A percentile compares a stretch with the other conserved stretches of the same genome.
Evolutionary conservation across 306 rosid species (phyloP).

Genomic region (Vigna reflexopilosa): DNA sequence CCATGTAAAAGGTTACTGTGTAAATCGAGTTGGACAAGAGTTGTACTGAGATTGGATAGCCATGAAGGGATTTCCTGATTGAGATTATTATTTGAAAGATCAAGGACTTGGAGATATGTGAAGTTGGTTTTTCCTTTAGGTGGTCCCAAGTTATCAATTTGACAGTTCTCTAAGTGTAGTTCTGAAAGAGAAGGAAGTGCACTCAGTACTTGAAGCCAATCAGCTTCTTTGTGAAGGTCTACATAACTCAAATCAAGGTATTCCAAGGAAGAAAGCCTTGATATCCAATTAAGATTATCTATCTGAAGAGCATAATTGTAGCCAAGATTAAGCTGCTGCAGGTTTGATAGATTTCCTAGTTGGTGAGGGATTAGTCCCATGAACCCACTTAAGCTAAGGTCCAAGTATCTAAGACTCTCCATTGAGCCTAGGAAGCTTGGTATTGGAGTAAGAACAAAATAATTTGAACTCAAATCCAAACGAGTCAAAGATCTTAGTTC

Average conservation of each 20-base stretch:
- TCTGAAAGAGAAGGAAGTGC: conserved; percentile 42
- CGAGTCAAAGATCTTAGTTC: conserved; percentile 39
- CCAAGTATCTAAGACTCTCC: conserved; percentile 35
- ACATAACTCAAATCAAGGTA: conserved; percentile 41
- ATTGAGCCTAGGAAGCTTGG: conserved; percentile 52
- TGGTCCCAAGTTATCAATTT: conserved; percentile 22
- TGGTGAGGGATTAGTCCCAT: conserved; percentile 46
- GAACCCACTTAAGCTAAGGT: conserved; percentile 43
- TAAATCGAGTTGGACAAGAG: conserved; percentile 30
- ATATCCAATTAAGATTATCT: conserved; percentile 41
- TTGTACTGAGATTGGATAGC: conserved; percentile 30
- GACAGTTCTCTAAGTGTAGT: conserved; percentile 43
- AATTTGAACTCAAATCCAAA: conserved; percentile 43
- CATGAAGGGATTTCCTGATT: conserved; percentile 32
- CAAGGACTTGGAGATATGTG: conserved; percentile 44
- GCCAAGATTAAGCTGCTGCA: conserved; percentile 45
- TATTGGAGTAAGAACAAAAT: conserved; percentile 35
- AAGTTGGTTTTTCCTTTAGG: conserved; percentile 30
- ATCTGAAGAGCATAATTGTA: conserved; percentile 25
- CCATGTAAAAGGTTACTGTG: conserved; percentile 21
- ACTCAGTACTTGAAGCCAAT: conserved; percentile 38
- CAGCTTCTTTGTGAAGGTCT: conserved; percentile 31
- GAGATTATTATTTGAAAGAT: conserved; percentile 38
- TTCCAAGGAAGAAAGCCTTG: conserved; percentile 34
- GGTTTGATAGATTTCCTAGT: conserved; percentile 46